Evolutionary conservation across 2,329 filamentous ascomycete genomes (phyloP), one percentile per base, ranked within the genome.

Genomic region (Penicillium sp.): DNA sequence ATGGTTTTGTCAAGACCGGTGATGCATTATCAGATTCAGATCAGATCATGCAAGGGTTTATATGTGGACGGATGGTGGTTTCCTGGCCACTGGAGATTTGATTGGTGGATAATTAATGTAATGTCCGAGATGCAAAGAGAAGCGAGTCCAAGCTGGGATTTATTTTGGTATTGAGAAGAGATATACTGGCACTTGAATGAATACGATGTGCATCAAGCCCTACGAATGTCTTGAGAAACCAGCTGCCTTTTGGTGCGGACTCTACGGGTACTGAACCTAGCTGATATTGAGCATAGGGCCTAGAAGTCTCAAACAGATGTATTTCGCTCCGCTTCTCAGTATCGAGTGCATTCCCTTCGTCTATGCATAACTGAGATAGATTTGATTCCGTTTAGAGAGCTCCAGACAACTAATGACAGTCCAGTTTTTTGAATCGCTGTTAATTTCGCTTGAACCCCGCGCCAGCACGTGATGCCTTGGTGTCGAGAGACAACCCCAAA

Each of bases 51-150:
- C 10, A 13, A 5, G 44, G 35, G n/a, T 14, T 24, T 46, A 46
- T 39, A 46, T 40, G 35, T 24, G 40, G 46, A 43, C 30, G 14
- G 16, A 28, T n/a, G 10, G 33, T 24, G 16, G 18, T 18, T 33
- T 38, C 33, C 8, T 33, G 6, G 10, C 9, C n/a, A 33, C 35
- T 6, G 13, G 2, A 9, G 8, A 14, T 11, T n/a, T 35, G 38
- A 48, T 48, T 48, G 45, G 45, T 48, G 45, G 45, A 48, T 27
- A 48, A 47, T 40, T 40, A 24, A 14, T 24, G 33, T 24, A 8
- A 40, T 25, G n/a, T 40, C 20, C 24, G 38, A 13, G 38, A 4
- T 6, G 4, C 11, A 40, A 14, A 25, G 18, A 14, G 9, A 24
- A 14, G n/a, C n/a, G n/a, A 25, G 11, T 13, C 13, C 24, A 40